These are phyloP conservation scores for Thelonectria discophora DNA, from an alignment of 2,329 filamentous ascomycete genomes.

Conservation along the genomic window DNA sequence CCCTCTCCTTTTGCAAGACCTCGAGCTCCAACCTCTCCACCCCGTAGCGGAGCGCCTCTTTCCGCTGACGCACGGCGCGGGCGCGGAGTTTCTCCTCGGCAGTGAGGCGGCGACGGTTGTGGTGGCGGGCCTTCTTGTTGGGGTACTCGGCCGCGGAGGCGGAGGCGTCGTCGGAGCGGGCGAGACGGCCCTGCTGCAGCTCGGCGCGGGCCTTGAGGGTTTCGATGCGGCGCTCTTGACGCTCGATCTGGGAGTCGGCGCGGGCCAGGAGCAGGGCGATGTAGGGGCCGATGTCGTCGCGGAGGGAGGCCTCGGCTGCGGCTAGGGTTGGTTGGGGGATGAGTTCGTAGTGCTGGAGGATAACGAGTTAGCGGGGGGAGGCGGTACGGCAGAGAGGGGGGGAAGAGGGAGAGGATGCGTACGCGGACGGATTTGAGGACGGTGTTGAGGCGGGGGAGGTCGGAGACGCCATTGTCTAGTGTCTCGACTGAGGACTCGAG, in stretches of 20 bases:
- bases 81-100: conserved; percentile 61
- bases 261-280: conserved; percentile 80
- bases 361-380: neutral
- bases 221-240: conserved; percentile 83
- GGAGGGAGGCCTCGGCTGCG: conserved; percentile 82
- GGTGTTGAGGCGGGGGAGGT: conserved; percentile 64
- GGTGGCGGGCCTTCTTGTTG: conserved; percentile 32
- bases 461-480: conserved; percentile 63
- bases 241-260: conserved; percentile 84
- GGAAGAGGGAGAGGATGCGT: conserved; percentile 39
- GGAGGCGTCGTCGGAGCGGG: conserved; percentile 39
- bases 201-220: conserved; percentile 84
- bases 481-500: conserved; percentile 69
- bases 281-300: conserved; percentile 90
- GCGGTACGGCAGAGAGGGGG: neutral
- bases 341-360: conserved; percentile 83
- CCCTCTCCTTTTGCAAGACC: conserved; percentile 77
- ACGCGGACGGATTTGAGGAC: conserved; percentile 68
- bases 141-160: conserved; percentile 18
- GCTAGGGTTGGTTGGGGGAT: conserved; percentile 85
- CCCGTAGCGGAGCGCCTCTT: conserved; percentile 85
- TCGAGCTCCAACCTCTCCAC: conserved; percentile 88
- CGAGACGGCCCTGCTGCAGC: conserved; percentile 77
- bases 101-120: conserved; percentile 56
- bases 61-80: conserved; percentile 77